Base-by-base conservation (phyloP, 2,329 filamentous ascomycete genomes). In the Apiospora rasikravindrae region DNA sequence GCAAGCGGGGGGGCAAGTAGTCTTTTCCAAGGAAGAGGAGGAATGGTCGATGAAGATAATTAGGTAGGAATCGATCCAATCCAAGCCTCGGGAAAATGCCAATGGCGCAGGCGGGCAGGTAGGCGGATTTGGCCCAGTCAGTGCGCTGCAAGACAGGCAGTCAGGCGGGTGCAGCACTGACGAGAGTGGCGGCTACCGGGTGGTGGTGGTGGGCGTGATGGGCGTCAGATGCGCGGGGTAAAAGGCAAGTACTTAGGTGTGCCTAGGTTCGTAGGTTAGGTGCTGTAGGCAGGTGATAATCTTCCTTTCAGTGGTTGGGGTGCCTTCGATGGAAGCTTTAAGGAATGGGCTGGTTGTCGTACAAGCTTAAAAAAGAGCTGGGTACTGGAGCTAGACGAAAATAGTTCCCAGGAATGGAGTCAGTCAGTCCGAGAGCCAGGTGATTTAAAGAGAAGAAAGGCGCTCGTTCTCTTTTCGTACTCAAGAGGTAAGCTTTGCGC, bases 31-130 rank as follows among this genome's bases (percentile, higher is more conserved):
- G 40, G 53, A 37, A 24, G 66, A 67, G 40, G 44, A 68, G 66
- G 66, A 68, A 47, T 68, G 44, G 26, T 68, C 66, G 66, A 47
- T 68, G 44, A 68, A 16, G 66, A 64, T 64, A 40, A 49, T 19
- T 42, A 53, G 53, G 53, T n/a, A 64, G 57, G 57, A 64, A 40
- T 64, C 57, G 57, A 40, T 40, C 57, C 57, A 64, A 64, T 64
- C 57, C 57, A 64, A n/a, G 57, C 57, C 57, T 64, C 57, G 33
- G 22, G 57, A 64, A 64, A 64, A 64, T 29, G 57, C 37, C 57
- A 64, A 64, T 64, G 57, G 47, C 45, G 45, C 22, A 53, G 26
- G 26, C 51, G 8, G 51, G 51, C 29, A 61, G 53, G 29, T 22
- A 40, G 33, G 57, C 33, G 57, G 57, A n/a, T 64, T 40, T 22